These are phyloP conservation scores for Aspergillus flavus DNA, from an alignment of 2,329 filamentous ascomycete genomes.

Conservation along the genomic window DNA sequence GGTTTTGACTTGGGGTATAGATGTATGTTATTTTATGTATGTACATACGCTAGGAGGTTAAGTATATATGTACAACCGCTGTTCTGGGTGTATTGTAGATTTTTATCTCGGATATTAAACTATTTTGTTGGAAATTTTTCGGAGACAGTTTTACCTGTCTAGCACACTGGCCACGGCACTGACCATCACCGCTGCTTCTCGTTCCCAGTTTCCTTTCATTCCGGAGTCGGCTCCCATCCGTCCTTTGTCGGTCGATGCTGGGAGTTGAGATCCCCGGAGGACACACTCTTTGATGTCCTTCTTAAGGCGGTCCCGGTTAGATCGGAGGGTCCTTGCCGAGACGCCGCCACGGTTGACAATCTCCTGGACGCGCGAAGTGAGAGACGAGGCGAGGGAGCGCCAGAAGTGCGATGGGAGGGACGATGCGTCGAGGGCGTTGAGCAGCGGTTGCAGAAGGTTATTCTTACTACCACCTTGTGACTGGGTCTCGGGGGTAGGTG, in stretches of 20 bases:
- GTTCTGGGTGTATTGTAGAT: neutral
- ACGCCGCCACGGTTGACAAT: conserved; percentile 81
- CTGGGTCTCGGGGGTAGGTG: conserved; percentile 11
- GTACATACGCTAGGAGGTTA: neutral
- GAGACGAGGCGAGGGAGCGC: conserved; percentile 78
- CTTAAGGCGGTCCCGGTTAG: conserved; percentile 72
- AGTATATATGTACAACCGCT: neutral
- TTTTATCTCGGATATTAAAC: neutral
- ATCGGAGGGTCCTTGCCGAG: conserved; percentile 75
- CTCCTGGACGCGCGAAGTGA: conserved; percentile 79
- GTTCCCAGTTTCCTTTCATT: conserved; percentile 69
- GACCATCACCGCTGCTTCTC: conserved; percentile 94
- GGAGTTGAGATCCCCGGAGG: conserved; percentile 71
- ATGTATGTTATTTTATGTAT: neutral
- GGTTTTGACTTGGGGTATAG: neutral
- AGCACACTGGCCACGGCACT: conserved; percentile 72
- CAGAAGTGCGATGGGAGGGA: conserved; percentile 92
- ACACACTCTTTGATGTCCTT: conserved; percentile 84
- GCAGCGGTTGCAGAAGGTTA: conserved; percentile 71
- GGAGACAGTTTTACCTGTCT: conserved; percentile 16
- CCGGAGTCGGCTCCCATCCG: conserved; percentile 47
- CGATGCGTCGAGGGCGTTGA: conserved; percentile 80
- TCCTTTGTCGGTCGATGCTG: conserved; percentile 55
- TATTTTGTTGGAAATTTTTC: neutral
- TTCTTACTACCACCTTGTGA: conserved; percentile 36